phyloP scores from a whole-genome alignment of 352 stramenopile species.

The Pythium utonaiense region DNA sequence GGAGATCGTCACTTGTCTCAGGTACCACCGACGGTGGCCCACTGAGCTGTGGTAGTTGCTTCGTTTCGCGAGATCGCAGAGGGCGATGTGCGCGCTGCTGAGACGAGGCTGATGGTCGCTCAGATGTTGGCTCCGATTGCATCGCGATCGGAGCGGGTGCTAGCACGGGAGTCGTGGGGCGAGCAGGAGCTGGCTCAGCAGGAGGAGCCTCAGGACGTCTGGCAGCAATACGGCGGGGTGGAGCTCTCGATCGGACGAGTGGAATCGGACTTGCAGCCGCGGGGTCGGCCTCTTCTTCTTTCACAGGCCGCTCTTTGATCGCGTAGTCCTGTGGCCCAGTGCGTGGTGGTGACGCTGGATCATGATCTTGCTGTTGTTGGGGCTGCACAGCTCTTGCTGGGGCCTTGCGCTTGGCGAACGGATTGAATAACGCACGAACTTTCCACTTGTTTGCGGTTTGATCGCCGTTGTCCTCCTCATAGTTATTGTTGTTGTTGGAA shows the following conservation, averaged over 20 bases:
- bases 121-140: not conserved
- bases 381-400: not conserved
- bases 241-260: not conserved
- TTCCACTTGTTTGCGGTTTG: constrained; percentile 64
- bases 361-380: not conserved
- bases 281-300: constrained; percentile 4
- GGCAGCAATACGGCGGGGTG: not conserved
- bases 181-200: not conserved
- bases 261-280: constrained; percentile 6
- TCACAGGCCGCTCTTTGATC: not conserved
- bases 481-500: constrained; percentile 22
- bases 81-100: not conserved
- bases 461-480: constrained; percentile 6
- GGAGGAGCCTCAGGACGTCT: not conserved
- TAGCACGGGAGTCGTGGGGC: not conserved
- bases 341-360: not conserved
- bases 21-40: not conserved
- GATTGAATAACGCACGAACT: constrained; percentile 59
- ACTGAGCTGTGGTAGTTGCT: constrained; percentile 2
- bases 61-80: constrained; percentile 11
- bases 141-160: not conserved
- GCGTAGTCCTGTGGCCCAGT: not conserved
- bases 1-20: constrained; percentile 3
- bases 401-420: constrained; percentile 55
- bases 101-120: not conserved